Conservation (phyloP, 257 asterid species). For the Mitragyna speciosa region DNA sequence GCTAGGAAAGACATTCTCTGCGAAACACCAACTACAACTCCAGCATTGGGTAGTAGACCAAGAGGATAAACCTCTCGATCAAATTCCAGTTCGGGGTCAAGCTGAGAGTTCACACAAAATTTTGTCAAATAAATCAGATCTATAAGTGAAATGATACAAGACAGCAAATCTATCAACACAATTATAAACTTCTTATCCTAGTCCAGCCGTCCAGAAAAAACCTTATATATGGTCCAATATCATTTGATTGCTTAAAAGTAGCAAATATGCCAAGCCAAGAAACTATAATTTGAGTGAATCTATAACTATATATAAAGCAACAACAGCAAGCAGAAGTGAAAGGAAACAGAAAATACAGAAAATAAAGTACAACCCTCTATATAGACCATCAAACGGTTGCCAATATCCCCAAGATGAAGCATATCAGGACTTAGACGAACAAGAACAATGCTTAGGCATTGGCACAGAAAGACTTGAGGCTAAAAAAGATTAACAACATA, state of each 20-base stretch:
- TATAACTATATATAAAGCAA: background rate
- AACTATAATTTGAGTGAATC: background rate
- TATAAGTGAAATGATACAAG: conserved; percentile 24
- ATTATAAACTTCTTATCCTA: background rate
- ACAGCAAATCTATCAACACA: background rate
- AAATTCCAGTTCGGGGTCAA: conserved; percentile 99
- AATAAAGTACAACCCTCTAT: background rate
- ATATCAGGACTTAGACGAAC: background rate
- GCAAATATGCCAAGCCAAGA: background rate
- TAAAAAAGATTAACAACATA: background rate
- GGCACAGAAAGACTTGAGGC: background rate
- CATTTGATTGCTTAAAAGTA: background rate
- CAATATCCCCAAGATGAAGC: background rate
- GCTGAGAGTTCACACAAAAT: conserved; percentile 50
- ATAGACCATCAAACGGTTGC: background rate
- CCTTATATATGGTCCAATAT: background rate
- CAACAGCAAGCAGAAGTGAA: background rate
- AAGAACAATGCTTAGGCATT: background rate
- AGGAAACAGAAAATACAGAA: background rate
- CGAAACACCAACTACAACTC: conserved; percentile 97
- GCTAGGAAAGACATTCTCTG: conserved; percentile 99
- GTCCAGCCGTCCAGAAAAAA: background rate
- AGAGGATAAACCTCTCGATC: conserved; percentile 99
- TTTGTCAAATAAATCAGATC: conserved; percentile 22
- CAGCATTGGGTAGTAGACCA: conserved; percentile 95